phyloP scores from a whole-genome alignment of 345 rosid genomes.

The Euphorbia tirucalli region DNA sequence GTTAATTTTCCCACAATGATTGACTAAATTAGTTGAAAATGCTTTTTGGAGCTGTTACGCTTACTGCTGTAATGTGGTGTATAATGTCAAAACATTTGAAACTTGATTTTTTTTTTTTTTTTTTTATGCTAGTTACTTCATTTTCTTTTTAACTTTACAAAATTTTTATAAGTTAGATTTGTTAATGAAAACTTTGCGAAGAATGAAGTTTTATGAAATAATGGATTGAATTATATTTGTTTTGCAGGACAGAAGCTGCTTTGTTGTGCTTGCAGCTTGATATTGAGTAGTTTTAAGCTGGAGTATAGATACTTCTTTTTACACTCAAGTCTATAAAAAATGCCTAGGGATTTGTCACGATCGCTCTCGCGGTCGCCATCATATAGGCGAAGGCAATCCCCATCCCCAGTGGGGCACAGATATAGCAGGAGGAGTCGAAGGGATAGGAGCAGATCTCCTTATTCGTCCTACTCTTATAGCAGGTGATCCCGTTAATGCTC shows the following conservation, averaged over 20 bases:
- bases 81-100: not conserved
- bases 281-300: not conserved
- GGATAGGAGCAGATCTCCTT: slow-evolving; percentile 79
- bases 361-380: slow-evolving; percentile 69
- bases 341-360: slow-evolving; percentile 79
- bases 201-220: not conserved
- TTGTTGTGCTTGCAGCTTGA: not conserved
- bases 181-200: not conserved
- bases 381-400: slow-evolving; percentile 64
- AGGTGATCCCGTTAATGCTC: slow-evolving; percentile 74
- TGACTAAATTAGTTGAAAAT: not conserved
- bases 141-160: not conserved
- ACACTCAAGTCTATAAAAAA: slow-evolving; percentile 29
- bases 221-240: not conserved
- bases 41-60: not conserved
- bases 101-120: not conserved
- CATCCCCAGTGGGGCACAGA: slow-evolving; percentile 66
- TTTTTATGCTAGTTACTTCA: not conserved
- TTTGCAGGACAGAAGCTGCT: not conserved
- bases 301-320: not conserved
- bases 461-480: slow-evolving; percentile 69
- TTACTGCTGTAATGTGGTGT: not conserved
- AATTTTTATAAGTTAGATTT: not conserved
- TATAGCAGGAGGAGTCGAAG: slow-evolving; percentile 73
- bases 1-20: not conserved